Percentiles rank a stretch among this genome's conserved stretches.
These are phyloP conservation scores for Tillandsia fasciculata DNA, from an alignment of 176 grass and related monocot species.

Conservation along the genomic window DNA sequence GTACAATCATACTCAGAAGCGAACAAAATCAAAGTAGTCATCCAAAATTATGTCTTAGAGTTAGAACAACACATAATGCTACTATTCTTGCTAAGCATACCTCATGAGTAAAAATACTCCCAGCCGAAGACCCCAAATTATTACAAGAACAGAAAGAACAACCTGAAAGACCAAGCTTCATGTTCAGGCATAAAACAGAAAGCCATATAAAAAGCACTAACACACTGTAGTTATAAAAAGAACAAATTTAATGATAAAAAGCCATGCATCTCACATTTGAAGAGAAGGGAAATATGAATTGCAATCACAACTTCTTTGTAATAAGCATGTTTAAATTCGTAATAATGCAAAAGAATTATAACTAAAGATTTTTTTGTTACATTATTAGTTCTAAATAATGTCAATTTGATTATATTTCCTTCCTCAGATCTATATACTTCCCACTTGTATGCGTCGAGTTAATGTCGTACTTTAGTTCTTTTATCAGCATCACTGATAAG, in stretches of 20 bases:
- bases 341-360: neutral
- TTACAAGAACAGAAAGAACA: slow-evolving; percentile 59
- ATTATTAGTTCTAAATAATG: neutral
- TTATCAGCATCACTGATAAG: too few species aligned
- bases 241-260: neutral
- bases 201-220: neutral
- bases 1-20: too few species aligned
- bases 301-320: neutral
- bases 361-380: neutral
- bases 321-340: neutral
- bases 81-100: slow-evolving; percentile 23
- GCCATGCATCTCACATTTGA: neutral
- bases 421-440: too few species aligned
- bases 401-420: too few species aligned
- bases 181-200: slow-evolving; percentile 18
- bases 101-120: slow-evolving; percentile 84
- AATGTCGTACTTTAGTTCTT: too few species aligned
- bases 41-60: too few species aligned
- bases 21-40: too few species aligned
- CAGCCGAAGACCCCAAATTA: slow-evolving; percentile 77
- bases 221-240: neutral
- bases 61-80: too few species aligned
- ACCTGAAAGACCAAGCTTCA: slow-evolving; percentile 41
- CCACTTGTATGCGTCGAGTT: too few species aligned
- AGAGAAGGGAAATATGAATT: neutral